phyloP scores from a whole-genome alignment of 2,329 filamentous ascomycete species.

The Fusarium avenaceum region DNA sequence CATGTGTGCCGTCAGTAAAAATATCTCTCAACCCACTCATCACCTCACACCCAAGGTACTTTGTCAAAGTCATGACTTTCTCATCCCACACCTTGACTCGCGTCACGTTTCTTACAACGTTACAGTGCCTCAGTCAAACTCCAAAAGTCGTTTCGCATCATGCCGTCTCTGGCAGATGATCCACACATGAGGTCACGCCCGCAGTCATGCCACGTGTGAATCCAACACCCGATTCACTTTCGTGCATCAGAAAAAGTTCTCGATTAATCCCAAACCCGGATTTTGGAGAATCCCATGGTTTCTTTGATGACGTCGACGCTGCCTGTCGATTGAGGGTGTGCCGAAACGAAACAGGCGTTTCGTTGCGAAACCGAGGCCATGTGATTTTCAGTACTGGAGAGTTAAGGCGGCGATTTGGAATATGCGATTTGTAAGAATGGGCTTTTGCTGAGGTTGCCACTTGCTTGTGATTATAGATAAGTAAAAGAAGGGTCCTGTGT shows the following conservation, averaged over 20 bases:
- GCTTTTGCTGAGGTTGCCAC: conserved; percentile 14
- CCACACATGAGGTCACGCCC: conserved; percentile 46
- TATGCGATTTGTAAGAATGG: conserved; percentile 3
- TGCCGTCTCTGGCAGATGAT: conserved; percentile 45
- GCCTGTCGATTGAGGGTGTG: conserved; percentile 16
- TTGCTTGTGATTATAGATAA: neutral
- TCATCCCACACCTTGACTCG: neutral
- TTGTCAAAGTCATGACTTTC: neutral
- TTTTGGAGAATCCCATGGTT: conserved; percentile 7
- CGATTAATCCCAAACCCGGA: conserved; percentile 12
- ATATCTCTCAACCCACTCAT: neutral
- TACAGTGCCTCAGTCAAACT: conserved; percentile 8
- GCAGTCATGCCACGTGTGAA: conserved; percentile 34
- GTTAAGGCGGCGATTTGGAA: neutral
- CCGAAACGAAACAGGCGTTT: neutral
- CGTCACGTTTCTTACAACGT: conserved; percentile 22
- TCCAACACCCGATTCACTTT: conserved; percentile 8
- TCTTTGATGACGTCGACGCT: conserved; percentile 26
- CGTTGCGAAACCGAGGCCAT: neutral
- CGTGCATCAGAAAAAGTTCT: conserved; percentile 1
- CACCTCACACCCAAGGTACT: neutral
- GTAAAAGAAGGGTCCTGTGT: too few relatives aligned
- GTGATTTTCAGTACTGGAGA: neutral
- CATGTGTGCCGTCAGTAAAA: neutral
- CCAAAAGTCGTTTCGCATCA: conserved; percentile 25